A percentile compares a stretch with the other conserved stretches of the same genome.
Evolutionary conservation across 345 rosid genomes (phyloP).

Genomic region (Citrus reticulata): DNA sequence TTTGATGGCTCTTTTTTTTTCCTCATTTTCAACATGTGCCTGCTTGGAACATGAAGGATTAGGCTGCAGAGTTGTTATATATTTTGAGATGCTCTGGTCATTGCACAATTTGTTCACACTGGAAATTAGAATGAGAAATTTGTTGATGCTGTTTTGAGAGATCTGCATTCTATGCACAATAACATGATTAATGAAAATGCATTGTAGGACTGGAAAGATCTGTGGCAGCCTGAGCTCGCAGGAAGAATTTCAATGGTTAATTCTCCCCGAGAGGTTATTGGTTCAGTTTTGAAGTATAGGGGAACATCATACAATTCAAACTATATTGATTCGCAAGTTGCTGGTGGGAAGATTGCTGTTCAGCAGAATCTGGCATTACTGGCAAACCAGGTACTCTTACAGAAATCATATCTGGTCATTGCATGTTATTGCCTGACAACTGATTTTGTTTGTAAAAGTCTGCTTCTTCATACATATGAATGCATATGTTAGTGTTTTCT

Average conservation of each 20-base stretch:
- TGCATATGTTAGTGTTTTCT: no score
- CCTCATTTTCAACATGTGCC: neutral
- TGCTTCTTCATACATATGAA: neutral
- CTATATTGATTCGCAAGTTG: constrained; percentile 55
- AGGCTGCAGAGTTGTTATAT: neutral
- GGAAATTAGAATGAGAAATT: no score
- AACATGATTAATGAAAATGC: no score
- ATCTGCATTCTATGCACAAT: no score
- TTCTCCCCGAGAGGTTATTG: constrained; percentile 81
- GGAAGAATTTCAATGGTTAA: constrained; percentile 87
- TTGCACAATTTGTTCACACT: no score
- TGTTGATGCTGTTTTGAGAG: no score
- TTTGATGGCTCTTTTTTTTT: neutral
- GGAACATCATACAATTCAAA: constrained; percentile 79
- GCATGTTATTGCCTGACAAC: neutral
- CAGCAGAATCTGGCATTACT: constrained; percentile 54
- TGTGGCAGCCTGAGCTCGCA: constrained; percentile 51
- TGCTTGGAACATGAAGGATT: no score
- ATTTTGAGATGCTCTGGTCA: neutral
- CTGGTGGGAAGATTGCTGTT: constrained; percentile 72
- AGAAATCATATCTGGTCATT: neutral
- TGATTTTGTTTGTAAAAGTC: neutral
- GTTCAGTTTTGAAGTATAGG: constrained; percentile 84
- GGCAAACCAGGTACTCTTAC: constrained; percentile 57
- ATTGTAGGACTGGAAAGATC: no score